Base-by-base conservation (phyloP, 768 basidiomycete genomes). In the Lyophyllum shimeji region DNA sequence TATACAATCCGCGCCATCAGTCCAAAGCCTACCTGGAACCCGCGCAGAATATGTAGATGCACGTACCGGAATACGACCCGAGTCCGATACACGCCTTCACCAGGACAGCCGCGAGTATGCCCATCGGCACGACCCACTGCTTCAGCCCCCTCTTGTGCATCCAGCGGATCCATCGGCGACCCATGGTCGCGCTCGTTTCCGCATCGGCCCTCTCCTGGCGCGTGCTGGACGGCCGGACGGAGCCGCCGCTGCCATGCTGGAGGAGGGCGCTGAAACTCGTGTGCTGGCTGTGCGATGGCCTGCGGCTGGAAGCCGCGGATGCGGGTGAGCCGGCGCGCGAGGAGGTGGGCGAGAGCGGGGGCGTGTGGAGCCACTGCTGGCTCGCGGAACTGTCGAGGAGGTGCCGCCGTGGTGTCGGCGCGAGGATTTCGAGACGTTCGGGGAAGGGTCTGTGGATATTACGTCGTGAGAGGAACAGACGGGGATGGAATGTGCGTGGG, bases 11-110 rank as follows among this genome's bases (percentile, higher is more conserved):
- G 5, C 29, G 4, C 29, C 7, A 29, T 52, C 43, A 61, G 45
- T 27, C 18, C 46, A 33, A 13, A 52, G 11, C 21, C 21, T 24
- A 18, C 23, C 11, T 17, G 21, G 48, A 45, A 23, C 11, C 34
- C 20, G n/a, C 20, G 25, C 4, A 21, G 3, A 27, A 72, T 86
- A 54, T n/a, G n/a, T n/a, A n/a, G n/a, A n/a, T n/a, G n/a, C n/a
- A n/a, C n/a, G n/a, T 57, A 91, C 93, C 93, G 29, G 92, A 94
- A 72, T 94, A 95, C 18, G 84, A 81, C 15, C 89, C 91, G 25
- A 95, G 63, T 13, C 91, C 87, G 27, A 90, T 74, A 55, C 78
- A 78, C 74, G 84, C 83, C 68, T 89, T 92, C 53, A 91, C 70
- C 65, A 83, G 74, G 1, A 77, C 74, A 1, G 85, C 76, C 2